A percentile compares a stretch with the other conserved stretches of the same genome.
Conservation (phyloP, 1,284 basidiomycete genomes). For the Trametes hirsuta region DNA sequence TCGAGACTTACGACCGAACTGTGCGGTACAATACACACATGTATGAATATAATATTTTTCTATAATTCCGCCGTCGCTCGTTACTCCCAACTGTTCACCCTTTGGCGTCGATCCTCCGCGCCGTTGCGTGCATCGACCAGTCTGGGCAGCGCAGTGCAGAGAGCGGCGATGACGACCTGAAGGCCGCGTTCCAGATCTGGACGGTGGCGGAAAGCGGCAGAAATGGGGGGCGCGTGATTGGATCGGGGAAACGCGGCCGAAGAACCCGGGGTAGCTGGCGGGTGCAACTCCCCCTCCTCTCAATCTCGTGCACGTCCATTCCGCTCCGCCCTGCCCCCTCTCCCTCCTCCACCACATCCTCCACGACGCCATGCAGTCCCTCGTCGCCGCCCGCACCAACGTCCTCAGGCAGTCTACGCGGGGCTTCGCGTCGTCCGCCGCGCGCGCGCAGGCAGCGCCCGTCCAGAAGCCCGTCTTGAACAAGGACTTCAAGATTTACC, state of each 20-base stretch:
- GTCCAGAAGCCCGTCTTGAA: conserved; percentile 45
- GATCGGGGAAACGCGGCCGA: conserved; percentile 29
- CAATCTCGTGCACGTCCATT: conserved; percentile 23
- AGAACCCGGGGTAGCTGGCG: conserved; percentile 25
- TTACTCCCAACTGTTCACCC: background rate
- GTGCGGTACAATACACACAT: conserved; percentile 7
- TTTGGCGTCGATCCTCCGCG: background rate
- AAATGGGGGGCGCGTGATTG: conserved; percentile 28
- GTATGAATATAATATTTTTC: conserved; percentile 21
- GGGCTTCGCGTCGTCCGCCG: conserved; percentile 40
- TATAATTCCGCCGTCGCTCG: background rate
- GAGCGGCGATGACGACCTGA: background rate
- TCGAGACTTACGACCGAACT: background rate
- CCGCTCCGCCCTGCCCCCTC: conserved; percentile 15
- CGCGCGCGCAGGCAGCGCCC: conserved; percentile 43
- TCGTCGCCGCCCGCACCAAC: conserved; percentile 26
- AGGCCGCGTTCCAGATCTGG: conserved; percentile 6
- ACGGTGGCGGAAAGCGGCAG: conserved; percentile 12
- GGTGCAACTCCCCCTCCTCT: conserved; percentile 9
- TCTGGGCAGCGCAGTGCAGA: background rate
- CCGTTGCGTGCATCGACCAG: background rate
- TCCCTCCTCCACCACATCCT: conserved; percentile 19
- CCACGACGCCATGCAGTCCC: conserved; percentile 31
- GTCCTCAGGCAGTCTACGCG: conserved; percentile 27
- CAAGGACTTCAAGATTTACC: conserved; percentile 97